These are phyloP conservation scores for Aurinia saxatilis DNA, from an alignment of 345 rosid genomes.

Conservation along the genomic window DNA sequence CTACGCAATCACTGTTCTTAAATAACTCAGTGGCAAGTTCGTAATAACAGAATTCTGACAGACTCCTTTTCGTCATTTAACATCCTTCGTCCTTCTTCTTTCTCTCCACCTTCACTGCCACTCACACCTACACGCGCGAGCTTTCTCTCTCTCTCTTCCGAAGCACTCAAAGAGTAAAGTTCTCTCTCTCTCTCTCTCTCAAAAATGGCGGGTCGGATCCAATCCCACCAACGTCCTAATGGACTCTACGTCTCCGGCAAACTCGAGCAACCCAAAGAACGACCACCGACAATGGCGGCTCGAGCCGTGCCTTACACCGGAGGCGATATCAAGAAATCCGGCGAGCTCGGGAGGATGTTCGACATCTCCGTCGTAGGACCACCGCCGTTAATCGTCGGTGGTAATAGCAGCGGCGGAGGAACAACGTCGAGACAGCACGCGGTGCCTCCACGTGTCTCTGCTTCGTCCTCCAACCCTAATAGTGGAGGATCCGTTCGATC, in stretches of 20 bases:
- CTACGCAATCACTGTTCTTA: no score
- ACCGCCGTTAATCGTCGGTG: slow-evolving; percentile 36
- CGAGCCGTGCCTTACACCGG: slow-evolving; percentile 94
- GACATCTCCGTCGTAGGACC: slow-evolving; percentile 76
- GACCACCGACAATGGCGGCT: slow-evolving; percentile 81
- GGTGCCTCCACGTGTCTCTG: slow-evolving; percentile 67
- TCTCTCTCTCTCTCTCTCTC: slow-evolving; percentile 15
- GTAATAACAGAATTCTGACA: slow-evolving; percentile 9
- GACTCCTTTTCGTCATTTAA: slow-evolving; percentile 30
- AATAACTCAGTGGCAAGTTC: slow-evolving; percentile 19
- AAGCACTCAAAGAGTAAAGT: slow-evolving; percentile 33
- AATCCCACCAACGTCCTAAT: slow-evolving; percentile 81
- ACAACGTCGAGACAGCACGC: no score
- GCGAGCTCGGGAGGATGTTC: slow-evolving; percentile 95
- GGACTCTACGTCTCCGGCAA: slow-evolving; percentile 92
- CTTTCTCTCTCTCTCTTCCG: slow-evolving; percentile 28
- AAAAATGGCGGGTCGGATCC: slow-evolving; percentile 87
- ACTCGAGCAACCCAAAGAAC: slow-evolving; percentile 89
- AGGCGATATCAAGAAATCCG: slow-evolving; percentile 92
- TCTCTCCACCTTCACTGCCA: slow-evolving; percentile 22
- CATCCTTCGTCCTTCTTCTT: neutral
- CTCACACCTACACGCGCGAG: slow-evolving; percentile 24
- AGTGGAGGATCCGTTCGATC: slow-evolving; percentile 67
- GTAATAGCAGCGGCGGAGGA: slow-evolving; percentile 29
- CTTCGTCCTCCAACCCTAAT: slow-evolving; percentile 29